A percentile compares a stretch with the other conserved stretches of the same genome.
phyloP scores from a whole-genome alignment of 2,329 filamentous ascomycete species.

The Pseudogymnoascus sp. region DNA sequence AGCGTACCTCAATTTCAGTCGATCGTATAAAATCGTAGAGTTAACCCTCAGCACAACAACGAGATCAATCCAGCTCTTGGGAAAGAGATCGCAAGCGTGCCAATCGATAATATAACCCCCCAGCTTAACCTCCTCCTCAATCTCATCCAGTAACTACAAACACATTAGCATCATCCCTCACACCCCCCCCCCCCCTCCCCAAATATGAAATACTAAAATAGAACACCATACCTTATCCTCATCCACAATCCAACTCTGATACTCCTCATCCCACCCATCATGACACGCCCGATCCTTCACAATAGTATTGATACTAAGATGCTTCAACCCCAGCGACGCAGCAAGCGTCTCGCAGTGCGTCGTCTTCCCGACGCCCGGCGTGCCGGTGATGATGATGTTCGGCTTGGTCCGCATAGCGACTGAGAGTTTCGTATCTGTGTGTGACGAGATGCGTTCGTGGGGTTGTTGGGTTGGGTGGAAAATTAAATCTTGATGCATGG shows the following conservation, averaged over 20 bases:
- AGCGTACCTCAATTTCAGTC: constrained; percentile 60
- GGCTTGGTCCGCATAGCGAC: constrained; percentile 46
- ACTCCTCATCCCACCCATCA: constrained; percentile 79
- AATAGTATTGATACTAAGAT: constrained; percentile 81
- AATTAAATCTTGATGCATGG: background rate
- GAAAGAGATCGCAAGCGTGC: constrained; percentile 96
- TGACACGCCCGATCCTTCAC: constrained; percentile 84
- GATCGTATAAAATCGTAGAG: constrained; percentile 73
- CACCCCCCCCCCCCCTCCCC: background rate
- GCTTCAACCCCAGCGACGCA: constrained; percentile 64
- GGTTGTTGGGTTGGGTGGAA: background rate
- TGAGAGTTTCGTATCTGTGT: background rate
- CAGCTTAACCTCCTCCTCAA: constrained; percentile 69
- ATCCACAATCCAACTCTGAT: constrained; percentile 85
- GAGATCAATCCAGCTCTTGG: constrained; percentile 86
- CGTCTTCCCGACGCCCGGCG: constrained; percentile 91
- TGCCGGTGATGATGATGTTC: constrained; percentile 93
- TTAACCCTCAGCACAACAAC: constrained; percentile 84
- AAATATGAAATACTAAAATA: constrained; percentile 7
- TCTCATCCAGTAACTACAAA: constrained; percentile 67
- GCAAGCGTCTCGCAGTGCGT: constrained; percentile 80
- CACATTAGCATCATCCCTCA: background rate
- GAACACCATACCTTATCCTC: constrained; percentile 69
- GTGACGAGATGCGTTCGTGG: background rate
- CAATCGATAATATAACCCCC: constrained; percentile 92